phyloP scores from a whole-genome alignment of 1,284 basidiomycete genomes.

The Cryptococcus sp. region DNA sequence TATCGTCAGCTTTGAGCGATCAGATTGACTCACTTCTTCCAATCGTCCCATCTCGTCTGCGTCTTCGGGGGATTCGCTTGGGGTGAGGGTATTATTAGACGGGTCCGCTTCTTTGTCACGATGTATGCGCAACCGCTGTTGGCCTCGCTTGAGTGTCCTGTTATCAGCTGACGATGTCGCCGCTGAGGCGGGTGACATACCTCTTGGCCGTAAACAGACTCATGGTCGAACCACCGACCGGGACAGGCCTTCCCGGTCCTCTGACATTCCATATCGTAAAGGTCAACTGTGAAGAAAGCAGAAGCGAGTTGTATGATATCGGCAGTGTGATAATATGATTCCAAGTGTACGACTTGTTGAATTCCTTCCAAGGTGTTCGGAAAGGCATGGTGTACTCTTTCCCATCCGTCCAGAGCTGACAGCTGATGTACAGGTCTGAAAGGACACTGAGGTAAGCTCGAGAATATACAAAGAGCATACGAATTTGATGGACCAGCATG shows the following conservation, averaged over 20 bases:
- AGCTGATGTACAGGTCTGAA: slow-evolving; percentile 87
- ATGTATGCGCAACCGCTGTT: slow-evolving; percentile 85
- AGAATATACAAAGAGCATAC: slow-evolving; percentile 53
- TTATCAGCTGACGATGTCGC: slow-evolving; percentile 2
- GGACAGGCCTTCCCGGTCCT: slow-evolving; percentile 65
- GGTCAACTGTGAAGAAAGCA: slow-evolving; percentile 78
- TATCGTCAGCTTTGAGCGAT: slow-evolving; percentile 1
- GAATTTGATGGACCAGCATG: slow-evolving; percentile 73
- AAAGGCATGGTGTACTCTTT: slow-evolving; percentile 86
- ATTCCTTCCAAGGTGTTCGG: slow-evolving; percentile 86
- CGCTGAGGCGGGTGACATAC: slow-evolving; percentile 49
- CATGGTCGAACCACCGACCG: slow-evolving; percentile 87
- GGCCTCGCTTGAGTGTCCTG: slow-evolving; percentile 83
- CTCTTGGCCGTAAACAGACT: slow-evolving; percentile 86
- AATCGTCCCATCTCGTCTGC: slow-evolving; percentile 90
- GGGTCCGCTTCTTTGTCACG: slow-evolving; percentile 79
- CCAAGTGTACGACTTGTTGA: slow-evolving; percentile 82
- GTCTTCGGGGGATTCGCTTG: slow-evolving; percentile 64
- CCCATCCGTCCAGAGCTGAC: slow-evolving; percentile 86
- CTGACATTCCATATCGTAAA: slow-evolving; percentile 95
- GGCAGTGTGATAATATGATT: slow-evolving; percentile 90
- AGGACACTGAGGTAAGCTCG: slow-evolving; percentile 56
- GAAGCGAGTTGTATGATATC: slow-evolving; percentile 85
- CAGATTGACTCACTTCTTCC: slow-evolving; percentile 64
- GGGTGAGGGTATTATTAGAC: slow-evolving; percentile 71